phyloP scores from a whole-genome alignment of 257 asterid genomes.

The Solanum etuberosum region DNA sequence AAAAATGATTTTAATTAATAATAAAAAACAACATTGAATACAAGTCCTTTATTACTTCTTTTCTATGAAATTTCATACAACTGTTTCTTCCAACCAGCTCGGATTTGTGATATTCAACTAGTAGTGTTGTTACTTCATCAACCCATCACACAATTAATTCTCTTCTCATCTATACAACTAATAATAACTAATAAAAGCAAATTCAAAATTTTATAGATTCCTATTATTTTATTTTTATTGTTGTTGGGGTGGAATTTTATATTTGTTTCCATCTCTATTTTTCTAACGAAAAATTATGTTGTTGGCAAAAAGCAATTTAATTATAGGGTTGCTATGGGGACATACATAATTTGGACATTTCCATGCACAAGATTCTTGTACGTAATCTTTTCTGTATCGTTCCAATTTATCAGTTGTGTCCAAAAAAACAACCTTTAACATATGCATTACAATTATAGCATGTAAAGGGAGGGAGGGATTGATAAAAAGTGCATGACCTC shows the following conservation, averaged over 20 bases:
- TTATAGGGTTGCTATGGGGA: background rate
- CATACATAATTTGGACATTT: background rate
- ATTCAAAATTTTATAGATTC: background rate
- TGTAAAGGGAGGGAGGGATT: background rate
- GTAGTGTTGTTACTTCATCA: too few species aligned
- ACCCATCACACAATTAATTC: too few species aligned
- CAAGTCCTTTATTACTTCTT: too few species aligned
- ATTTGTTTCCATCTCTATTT: background rate
- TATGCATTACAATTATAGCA: background rate
- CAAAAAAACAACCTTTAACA: background rate
- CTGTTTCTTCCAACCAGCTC: too few species aligned
- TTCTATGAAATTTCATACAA: too few species aligned
- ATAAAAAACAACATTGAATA: too few species aligned
- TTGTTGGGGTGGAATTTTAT: too few species aligned
- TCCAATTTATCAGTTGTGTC: background rate
- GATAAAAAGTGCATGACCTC: background rate
- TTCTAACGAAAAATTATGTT: background rate
- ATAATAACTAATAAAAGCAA: background rate
- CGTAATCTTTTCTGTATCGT: background rate
- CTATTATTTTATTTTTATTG: accelerated
- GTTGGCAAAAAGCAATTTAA: background rate
- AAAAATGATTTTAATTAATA: too few species aligned
- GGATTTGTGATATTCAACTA: too few species aligned
- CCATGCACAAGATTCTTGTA: background rate
- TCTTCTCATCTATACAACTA: background rate